Evolutionary conservation across 225 moss, liverwort and hornwort genomes (phyloP), one percentile per base, ranked within the genome.

Genomic region (Rhytidiadelphus loreus): DNA sequence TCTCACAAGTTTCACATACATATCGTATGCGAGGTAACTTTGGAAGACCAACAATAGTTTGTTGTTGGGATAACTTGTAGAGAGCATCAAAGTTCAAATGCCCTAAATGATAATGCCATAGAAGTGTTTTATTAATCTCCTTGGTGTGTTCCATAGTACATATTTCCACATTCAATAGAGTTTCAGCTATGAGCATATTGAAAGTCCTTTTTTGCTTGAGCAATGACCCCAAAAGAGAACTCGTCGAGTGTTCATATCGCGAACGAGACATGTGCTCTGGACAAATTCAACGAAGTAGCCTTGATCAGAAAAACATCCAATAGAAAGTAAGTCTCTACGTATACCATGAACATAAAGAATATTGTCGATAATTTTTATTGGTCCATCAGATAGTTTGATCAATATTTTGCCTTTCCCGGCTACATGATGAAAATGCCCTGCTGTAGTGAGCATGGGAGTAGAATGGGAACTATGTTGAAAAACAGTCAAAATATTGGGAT

Each of bases 81-180:
- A 50, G 7, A 0, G 9, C 30, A 5, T 50, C 50, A 32, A 75
- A 75, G 8, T 48, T 50, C 6, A 73, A 13, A 3, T 73, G 73
- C 8, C 73, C 46, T 29, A 46, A 29, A 0, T 26, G 1, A 13
- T 28, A 29, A 24, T 73, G 44, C 29, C 25, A 73, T 8, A 43
- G 3, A 15, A 73, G 44, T 13, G 46, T 9, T 28, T 25, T 15
- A 7, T 73, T 26, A 19, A 73, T 10, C 8, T 46, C 28, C 2
- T 73, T 44, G 8, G 26, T 43, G 3, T 46, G 26, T 28, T 29
- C 73, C 10, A 73, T 7, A 2, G 7, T 43, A 2, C 28, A 73
- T 13, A 44, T 20, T 29, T 73, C 16, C 0, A 13, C 7, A 1
- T 3, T 16, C 2, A 0, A 9, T 7, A 73, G 8, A 2, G 14